Percentiles rank a stretch among this genome's conserved stretches.
Evolutionary conservation across 371 early-diverging fungal species (phyloP).

Genomic region (Mucor circinelloides): DNA sequence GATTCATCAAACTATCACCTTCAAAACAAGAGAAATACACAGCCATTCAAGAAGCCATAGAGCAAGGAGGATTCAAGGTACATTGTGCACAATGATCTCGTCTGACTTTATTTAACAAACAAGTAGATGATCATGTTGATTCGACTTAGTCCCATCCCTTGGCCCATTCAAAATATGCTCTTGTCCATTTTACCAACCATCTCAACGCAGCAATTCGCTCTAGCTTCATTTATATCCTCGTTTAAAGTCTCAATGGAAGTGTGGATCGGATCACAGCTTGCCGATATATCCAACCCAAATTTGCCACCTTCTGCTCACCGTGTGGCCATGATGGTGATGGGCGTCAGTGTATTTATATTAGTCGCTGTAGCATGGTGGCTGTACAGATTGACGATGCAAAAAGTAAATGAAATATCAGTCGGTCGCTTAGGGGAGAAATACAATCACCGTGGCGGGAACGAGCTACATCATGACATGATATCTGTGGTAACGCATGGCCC

Average conservation of each 20-base stretch:
- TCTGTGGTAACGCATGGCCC: background rate
- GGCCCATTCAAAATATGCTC: slow-evolving; percentile 43
- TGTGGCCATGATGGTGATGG: slow-evolving; percentile 38
- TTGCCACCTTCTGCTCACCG: slow-evolving; percentile 45
- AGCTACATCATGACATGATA: background rate
- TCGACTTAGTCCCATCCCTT: slow-evolving; percentile 48
- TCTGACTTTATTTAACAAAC: background rate
- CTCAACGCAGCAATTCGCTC: slow-evolving; percentile 20
- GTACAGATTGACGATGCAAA: slow-evolving; percentile 27
- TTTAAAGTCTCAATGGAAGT: slow-evolving; percentile 46
- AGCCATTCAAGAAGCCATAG: slow-evolving; percentile 50
- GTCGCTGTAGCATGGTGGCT: slow-evolving; percentile 24
- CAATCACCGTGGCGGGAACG: background rate
- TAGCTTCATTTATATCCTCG: slow-evolving; percentile 29
- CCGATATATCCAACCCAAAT: slow-evolving; percentile 45
- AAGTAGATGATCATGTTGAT: slow-evolving; percentile 44
- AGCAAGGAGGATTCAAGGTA: slow-evolving; percentile 51
- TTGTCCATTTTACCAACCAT: slow-evolving; percentile 35
- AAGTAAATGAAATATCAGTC: slow-evolving; percentile 12
- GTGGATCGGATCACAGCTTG: slow-evolving; percentile 52
- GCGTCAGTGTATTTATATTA: slow-evolving; percentile 22
- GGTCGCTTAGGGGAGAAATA: background rate
- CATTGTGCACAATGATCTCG: background rate
- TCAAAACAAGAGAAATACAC: slow-evolving; percentile 40
- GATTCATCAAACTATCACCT: slow-evolving; percentile 33